Evolutionary conservation across 2,329 filamentous ascomycete genomes (phyloP), one percentile per base, ranked within the genome.

Genomic region (Macroventuria anomochaeta): DNA sequence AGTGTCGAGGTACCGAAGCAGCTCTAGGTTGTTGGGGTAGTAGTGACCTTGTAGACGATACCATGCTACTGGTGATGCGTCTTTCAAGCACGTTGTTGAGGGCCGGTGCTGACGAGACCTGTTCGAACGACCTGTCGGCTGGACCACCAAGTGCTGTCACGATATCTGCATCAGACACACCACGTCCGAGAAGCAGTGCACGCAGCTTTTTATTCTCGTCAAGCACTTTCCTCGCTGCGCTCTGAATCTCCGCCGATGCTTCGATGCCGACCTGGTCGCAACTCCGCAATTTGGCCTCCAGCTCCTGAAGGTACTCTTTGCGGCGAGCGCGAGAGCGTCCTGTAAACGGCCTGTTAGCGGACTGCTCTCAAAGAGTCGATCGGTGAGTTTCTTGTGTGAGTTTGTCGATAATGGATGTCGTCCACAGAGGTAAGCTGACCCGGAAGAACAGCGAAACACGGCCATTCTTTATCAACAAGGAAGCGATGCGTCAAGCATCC

Each of bases 231-330:
- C 87, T 79, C 2, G 88, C 89, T 0, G 88, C 89, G 43, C 81
- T 76, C 68, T 92, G 89, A 10, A 92, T 85, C 67, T 91, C 88
- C n/a, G 82, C 78, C 0, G 86, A 88, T 3, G 87, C 88, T 65
- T 88, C 83, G 41, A 89, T 81, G 15, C 89, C 88, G 26, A 82
- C 77, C 31, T 83, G 78, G 70, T 91, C 87, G 68, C 83, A 90
- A 46, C 77, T 75, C 39, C 85, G 82, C 52, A 88, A 75, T 55
- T 85, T 85, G 47, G 81, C 77, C 73, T 92, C 88, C 23, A 91
- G 81, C 49, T 89, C 86, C 57, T 85, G 79, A 32, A 91, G 76
- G 68, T 92, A 91, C 67, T 90, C 88, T 76, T 88, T 90, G 59
- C 86, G 82, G 29, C 88, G 83, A 38, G 88, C 88, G 46, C 89